Conservation (phyloP, 1,284 basidiomycete species). For the Austroboletus novae-zelandiae region DNA sequence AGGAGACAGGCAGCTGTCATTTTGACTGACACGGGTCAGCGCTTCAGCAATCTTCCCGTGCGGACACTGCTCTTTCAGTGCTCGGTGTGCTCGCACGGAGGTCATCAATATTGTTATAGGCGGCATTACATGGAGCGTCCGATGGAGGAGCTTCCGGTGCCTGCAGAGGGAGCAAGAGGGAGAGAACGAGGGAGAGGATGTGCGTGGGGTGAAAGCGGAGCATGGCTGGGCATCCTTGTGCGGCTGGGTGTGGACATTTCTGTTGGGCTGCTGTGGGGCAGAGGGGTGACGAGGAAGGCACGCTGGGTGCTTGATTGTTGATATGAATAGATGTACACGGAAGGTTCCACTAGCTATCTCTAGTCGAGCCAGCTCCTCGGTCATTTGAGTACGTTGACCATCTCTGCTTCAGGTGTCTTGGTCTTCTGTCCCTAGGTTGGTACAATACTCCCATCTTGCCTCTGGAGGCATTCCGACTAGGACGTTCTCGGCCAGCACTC, state of each 20-base stretch:
- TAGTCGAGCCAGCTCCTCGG: too few species aligned
- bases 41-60: conserved; percentile 75
- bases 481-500: conserved; percentile 86
- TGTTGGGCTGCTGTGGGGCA: conserved; percentile 48
- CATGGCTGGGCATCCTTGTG: conserved; percentile 51
- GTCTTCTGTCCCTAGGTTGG: conserved; percentile 61
- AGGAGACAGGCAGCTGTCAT: conserved; percentile 54
- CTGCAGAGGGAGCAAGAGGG: conserved; percentile 24
- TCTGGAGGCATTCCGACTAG: conserved; percentile 86
- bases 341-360: too few species aligned
- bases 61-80: conserved; percentile 66
- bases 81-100: conserved; percentile 70
- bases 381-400: too few species aligned
- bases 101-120: conserved; percentile 71
- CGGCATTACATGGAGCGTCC: conserved; percentile 58
- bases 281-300: conserved; percentile 3
- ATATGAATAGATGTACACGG: background rate
- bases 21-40: conserved; percentile 30
- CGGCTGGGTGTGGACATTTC: conserved; percentile 65
- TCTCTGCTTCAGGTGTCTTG: conserved; percentile 60
- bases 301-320: background rate
- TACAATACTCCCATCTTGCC: conserved; percentile 91
- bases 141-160: conserved; percentile 41
- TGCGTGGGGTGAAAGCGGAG: conserved; percentile 1
- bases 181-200: conserved; percentile 8